phyloP scores from a whole-genome alignment of 2,329 filamentous ascomycete species.

The Cryphonectria japonica region DNA sequence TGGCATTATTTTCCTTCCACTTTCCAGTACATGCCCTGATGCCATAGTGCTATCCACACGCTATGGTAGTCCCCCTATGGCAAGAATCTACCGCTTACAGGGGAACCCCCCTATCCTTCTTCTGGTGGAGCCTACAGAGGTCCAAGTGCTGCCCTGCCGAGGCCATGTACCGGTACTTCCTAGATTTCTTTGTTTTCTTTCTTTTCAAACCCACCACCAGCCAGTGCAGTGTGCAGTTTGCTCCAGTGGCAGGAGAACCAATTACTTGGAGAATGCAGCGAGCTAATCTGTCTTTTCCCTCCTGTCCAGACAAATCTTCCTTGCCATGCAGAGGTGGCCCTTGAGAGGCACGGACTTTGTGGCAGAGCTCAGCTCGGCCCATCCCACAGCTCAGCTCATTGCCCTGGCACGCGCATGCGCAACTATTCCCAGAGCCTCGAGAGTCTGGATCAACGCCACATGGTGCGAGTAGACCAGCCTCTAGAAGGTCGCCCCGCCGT shows the following conservation, averaged over 20 bases:
- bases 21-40: background rate
- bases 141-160: background rate
- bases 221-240: background rate
- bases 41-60: background rate
- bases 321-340: no score
- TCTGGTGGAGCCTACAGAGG: background rate
- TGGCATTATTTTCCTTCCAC: background rate
- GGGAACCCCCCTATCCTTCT: background rate
- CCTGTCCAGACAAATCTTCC: no score
- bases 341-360: background rate
- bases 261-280: background rate
- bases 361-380: background rate
- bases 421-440: background rate
- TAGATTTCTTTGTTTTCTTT: no score
- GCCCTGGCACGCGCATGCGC: background rate
- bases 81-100: background rate
- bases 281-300: background rate
- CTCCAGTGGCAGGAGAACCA: no score
- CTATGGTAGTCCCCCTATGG: background rate
- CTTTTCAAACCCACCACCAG: no score
- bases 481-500: background rate
- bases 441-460: constrained; percentile 1
- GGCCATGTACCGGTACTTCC: constrained; percentile 9
- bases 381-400: background rate
- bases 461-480: background rate